phyloP scores from a whole-genome alignment of 2,329 filamentous ascomycete genomes.

The Xylaria sp. region DNA sequence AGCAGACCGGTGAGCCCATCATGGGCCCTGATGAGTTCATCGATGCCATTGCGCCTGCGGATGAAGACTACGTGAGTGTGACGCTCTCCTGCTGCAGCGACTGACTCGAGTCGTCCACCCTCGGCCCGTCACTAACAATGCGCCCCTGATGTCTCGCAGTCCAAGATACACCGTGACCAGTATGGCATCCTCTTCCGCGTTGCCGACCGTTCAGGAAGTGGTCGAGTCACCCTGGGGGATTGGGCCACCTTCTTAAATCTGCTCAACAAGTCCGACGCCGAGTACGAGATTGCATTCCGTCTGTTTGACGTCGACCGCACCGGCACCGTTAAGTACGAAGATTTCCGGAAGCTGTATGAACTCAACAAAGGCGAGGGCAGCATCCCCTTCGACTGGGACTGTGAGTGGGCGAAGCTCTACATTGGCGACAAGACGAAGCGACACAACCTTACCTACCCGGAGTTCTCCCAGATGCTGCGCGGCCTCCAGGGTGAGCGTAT shows the following conservation, averaged over 20 bases:
- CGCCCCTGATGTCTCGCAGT: slow-evolving; percentile 62
- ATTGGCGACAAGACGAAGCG: slow-evolving; percentile 87
- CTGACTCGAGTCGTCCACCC: background rate
- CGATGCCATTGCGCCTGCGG: slow-evolving; percentile 84
- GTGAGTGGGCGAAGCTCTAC: slow-evolving; percentile 95
- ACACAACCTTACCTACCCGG: slow-evolving; percentile 91
- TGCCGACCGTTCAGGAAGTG: slow-evolving; percentile 80
- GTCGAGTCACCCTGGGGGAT: slow-evolving; percentile 82
- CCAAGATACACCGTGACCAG: slow-evolving; percentile 96
- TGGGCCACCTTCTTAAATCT: slow-evolving; percentile 96
- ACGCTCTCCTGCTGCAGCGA: slow-evolving; percentile 1
- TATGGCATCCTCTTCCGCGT: slow-evolving; percentile 94
- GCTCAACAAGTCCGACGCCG: slow-evolving; percentile 91
- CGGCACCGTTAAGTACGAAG: slow-evolving; percentile 88
- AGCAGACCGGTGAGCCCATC: slow-evolving; percentile 78
- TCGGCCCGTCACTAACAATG: slow-evolving; percentile 14
- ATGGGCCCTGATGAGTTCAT: slow-evolving; percentile 91
- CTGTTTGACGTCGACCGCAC: slow-evolving; percentile 89
- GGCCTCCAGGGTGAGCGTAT: slow-evolving; percentile 96
- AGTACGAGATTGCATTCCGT: slow-evolving; percentile 98
- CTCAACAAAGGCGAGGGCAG: slow-evolving; percentile 85
- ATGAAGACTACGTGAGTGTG: slow-evolving; percentile 88
- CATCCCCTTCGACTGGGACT: slow-evolving; percentile 97
- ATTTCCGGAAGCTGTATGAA: slow-evolving; percentile 87
- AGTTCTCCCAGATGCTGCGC: slow-evolving; percentile 98